These are phyloP conservation scores for Malbranchea zuffiana DNA, from an alignment of 2,329 filamentous ascomycete species.

Conservation along the genomic window DNA sequence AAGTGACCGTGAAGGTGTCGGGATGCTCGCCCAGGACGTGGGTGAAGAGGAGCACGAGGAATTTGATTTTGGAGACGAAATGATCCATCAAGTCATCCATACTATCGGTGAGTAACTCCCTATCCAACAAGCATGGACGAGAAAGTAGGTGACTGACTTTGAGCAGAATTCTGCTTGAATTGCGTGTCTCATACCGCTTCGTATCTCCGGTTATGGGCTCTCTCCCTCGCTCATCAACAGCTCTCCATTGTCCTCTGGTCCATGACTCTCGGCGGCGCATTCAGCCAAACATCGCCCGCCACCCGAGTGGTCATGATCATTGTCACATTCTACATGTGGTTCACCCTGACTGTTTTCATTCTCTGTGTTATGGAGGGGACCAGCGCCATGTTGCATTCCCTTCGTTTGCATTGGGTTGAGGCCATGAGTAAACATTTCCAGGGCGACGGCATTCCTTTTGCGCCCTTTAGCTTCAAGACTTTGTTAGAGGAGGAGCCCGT, in stretches of 20 bases:
- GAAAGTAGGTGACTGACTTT: conserved; percentile 17
- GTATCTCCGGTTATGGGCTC: conserved; percentile 94
- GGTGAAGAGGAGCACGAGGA: conserved; percentile 76
- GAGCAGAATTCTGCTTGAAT: conserved; percentile 88
- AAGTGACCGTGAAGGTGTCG: conserved; percentile 70
- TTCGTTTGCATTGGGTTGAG: conserved; percentile 91
- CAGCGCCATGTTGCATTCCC: conserved; percentile 85
- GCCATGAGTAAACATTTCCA: conserved; percentile 97
- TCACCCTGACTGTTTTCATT: conserved; percentile 67
- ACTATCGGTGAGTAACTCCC: conserved; percentile 65
- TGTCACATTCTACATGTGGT: conserved; percentile 77
- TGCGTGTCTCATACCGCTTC: conserved; percentile 98
- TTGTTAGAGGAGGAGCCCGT: conserved; percentile 68
- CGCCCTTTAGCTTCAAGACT: conserved; percentile 77
- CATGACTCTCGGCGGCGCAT: conserved; percentile 80
- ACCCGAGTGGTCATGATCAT: conserved; percentile 71
- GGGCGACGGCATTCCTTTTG: conserved; percentile 76
- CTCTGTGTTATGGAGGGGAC: conserved; percentile 94
- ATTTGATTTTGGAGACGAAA: conserved; percentile 92
- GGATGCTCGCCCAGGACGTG: conserved; percentile 81
- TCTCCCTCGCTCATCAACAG: conserved; percentile 96
- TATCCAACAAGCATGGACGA: not conserved
- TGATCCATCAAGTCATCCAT: conserved; percentile 99
- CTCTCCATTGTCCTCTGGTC: conserved; percentile 90
- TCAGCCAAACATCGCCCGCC: conserved; percentile 51